A percentile compares a stretch with the other conserved stretches of the same genome.
These are phyloP conservation scores for Vigna angularis DNA, from an alignment of 306 rosid genomes.

Conservation along the genomic window DNA sequence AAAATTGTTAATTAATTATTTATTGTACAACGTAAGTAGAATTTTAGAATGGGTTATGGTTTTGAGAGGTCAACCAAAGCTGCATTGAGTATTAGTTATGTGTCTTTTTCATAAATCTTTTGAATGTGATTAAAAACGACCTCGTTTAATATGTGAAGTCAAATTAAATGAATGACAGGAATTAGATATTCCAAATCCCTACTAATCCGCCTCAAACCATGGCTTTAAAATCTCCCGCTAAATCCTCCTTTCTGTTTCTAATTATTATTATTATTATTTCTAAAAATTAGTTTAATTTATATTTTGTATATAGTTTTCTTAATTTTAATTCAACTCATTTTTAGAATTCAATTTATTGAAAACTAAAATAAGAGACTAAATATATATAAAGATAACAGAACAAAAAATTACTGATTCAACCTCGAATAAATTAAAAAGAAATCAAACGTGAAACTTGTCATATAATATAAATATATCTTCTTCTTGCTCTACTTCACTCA, in stretches of 20 bases:
- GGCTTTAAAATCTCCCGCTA: slow-evolving; percentile 26
- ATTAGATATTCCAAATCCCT: background rate
- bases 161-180: background rate
- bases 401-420: no score
- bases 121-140: background rate
- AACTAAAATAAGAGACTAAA: no score
- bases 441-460: no score
- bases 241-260: background rate
- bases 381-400: no score
- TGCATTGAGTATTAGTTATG: background rate
- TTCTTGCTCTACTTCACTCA: no score
- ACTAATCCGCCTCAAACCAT: slow-evolving; percentile 34
- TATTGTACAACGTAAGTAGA: background rate
- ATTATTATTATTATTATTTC: no score
- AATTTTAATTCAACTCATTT: no score
- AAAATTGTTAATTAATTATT: background rate
- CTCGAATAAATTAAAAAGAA: no score
- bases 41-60: background rate
- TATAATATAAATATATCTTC: no score
- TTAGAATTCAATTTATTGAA: no score
- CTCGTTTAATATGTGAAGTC: background rate
- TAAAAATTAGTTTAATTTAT: no score
- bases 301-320: no score
- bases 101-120: background rate
- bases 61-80: slow-evolving; percentile 8